Evolutionary conservation across 148 eudicot species (phyloP).

Genomic region (Selenicereus undatus): DNA sequence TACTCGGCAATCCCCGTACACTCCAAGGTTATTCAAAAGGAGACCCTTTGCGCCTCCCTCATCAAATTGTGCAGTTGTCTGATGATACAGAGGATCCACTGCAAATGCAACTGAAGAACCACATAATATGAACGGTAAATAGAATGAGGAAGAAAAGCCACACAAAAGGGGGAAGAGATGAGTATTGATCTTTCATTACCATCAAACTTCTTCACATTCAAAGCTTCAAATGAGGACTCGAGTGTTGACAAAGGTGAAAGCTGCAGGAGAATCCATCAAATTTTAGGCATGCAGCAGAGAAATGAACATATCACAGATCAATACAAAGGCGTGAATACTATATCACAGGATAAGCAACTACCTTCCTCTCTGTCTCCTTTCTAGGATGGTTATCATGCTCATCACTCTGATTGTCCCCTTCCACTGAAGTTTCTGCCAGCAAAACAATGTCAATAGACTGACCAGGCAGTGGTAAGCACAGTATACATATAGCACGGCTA

Average conservation of each 20-base stretch:
- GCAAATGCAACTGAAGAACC: constrained; percentile 73
- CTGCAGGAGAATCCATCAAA: constrained; percentile 41
- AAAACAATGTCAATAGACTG: constrained; percentile 7
- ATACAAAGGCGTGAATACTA: neutral
- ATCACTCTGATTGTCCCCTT: constrained; percentile 25
- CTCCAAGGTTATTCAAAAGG: constrained; percentile 86
- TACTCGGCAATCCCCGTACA: constrained; percentile 77
- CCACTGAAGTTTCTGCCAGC: constrained; percentile 23
- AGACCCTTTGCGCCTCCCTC: constrained; percentile 99
- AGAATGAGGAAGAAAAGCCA: neutral
- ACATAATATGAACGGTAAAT: constrained; percentile 9
- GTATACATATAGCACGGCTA: neutral
- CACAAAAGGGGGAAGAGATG: neutral
- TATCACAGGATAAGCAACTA: neutral
- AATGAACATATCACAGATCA: neutral
- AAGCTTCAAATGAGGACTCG: constrained; percentile 82
- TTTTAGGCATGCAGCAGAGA: neutral
- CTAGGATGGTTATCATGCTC: constrained; percentile 28
- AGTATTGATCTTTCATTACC: constrained; percentile 37
- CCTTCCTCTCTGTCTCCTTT: constrained; percentile 29
- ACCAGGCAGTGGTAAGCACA: neutral
- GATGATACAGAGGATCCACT: constrained; percentile 96
- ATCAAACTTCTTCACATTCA: constrained; percentile 92
- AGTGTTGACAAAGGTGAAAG: constrained; percentile 81
- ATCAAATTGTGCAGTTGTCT: constrained; percentile 96